Evolutionary conservation across 2,329 filamentous ascomycete species (phyloP).

Genomic region (Microdochium bolleyi): DNA sequence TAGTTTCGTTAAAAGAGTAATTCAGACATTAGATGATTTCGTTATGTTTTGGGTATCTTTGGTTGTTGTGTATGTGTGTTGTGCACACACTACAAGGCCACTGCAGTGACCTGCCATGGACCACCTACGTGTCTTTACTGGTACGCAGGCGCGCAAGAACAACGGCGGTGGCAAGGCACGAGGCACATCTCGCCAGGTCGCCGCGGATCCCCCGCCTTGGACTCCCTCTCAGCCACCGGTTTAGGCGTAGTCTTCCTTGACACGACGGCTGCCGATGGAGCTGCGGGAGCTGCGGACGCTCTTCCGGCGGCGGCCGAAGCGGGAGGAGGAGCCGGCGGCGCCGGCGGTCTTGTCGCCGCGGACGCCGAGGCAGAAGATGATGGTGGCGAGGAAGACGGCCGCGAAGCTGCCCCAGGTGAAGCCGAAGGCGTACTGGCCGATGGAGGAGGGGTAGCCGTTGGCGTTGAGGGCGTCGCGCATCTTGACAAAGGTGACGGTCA

Average conservation of each 20-base stretch:
- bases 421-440: conserved; percentile 64
- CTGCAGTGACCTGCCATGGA: no score
- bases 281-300: conserved; percentile 45
- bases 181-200: no score
- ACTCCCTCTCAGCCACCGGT: not conserved
- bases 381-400: conserved; percentile 53
- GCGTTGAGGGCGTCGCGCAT: conserved; percentile 58
- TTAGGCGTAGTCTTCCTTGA: conserved; percentile 65
- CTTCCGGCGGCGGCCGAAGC: conserved; percentile 39
- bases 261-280: conserved; percentile 48
- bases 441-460: conserved; percentile 44
- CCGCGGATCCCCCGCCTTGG: no score
- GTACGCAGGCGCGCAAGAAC: no score
- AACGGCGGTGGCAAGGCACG: no score
- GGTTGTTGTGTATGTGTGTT: no score
- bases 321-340: conserved; percentile 28
- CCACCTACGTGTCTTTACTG: no score
- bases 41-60: no score
- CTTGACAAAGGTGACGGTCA: conserved; percentile 64
- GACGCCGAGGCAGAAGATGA: conserved; percentile 52
- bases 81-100: no score
- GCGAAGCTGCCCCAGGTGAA: conserved; percentile 72
- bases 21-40: no score
- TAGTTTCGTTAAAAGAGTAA: no score
- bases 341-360: conserved; percentile 34